Percentiles rank a stretch among this genome's conserved stretches.
Evolutionary conservation across 106 monocot genomes (phyloP).

Genomic region (Apostasia ramifera): DNA sequence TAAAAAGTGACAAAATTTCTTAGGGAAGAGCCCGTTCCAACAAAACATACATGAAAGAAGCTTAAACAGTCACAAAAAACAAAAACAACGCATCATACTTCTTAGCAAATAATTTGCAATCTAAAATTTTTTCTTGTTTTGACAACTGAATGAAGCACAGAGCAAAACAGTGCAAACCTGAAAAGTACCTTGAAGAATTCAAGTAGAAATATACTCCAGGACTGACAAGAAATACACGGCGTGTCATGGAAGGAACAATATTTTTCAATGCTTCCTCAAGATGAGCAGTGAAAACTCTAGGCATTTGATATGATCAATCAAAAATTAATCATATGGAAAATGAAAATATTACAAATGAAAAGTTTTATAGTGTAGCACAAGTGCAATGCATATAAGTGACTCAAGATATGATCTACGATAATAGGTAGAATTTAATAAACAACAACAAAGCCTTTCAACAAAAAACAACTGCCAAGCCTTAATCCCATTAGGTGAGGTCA

Average conservation of each 20-base stretch:
- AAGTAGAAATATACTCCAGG: constrained; percentile 29
- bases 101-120: not conserved
- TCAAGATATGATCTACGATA: not conserved
- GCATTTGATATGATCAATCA: constrained; percentile 10
- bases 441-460: no score
- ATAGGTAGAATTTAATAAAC: no score
- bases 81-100: no score
- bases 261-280: constrained; percentile 18
- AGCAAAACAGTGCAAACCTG: constrained; percentile 59
- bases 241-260: constrained; percentile 22
- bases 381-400: not conserved
- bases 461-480: no score
- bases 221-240: constrained; percentile 47
- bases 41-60: no score
- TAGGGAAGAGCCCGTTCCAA: no score
- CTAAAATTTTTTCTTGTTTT: not conserved
- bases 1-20: no score
- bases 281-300: constrained; percentile 18
- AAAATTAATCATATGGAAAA: not conserved
- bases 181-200: constrained; percentile 72
- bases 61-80: no score
- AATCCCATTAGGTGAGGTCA: no score
- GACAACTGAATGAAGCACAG: not conserved
- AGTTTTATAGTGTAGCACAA: not conserved
- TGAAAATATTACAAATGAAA: not conserved